Evolutionary conservation across 2,329 filamentous ascomycete species (phyloP).

Genomic region (Ramularia endophylla): DNA sequence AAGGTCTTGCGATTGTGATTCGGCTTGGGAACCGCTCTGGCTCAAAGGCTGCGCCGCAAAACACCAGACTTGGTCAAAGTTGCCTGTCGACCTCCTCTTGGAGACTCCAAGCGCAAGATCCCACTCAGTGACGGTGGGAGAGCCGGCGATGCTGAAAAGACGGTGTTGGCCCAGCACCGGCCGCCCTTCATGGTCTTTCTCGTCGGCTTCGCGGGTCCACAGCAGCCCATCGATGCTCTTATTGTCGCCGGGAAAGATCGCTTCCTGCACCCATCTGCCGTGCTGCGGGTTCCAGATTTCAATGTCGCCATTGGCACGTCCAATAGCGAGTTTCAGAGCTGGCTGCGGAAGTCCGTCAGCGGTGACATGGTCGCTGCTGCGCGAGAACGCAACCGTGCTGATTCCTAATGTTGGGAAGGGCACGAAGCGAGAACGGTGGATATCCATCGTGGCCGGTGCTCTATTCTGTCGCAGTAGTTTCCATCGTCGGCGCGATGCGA

Average conservation of each 20-base stretch:
- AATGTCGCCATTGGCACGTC: slow-evolving; percentile 89
- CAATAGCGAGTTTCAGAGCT: slow-evolving; percentile 74
- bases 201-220: slow-evolving; percentile 83
- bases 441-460: slow-evolving; percentile 60
- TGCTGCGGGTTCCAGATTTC: slow-evolving; percentile 92
- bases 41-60: slow-evolving; percentile 72
- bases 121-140: slow-evolving; percentile 90
- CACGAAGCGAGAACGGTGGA: slow-evolving; percentile 95
- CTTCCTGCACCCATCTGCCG: slow-evolving; percentile 85
- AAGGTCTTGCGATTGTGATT: slow-evolving; percentile 50
- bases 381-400: slow-evolving; percentile 91
- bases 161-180: slow-evolving; percentile 65
- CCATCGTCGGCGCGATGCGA: no score
- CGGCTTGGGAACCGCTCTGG: slow-evolving; percentile 18
- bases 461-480: neutral
- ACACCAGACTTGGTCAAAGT: slow-evolving; percentile 96
- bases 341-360: slow-evolving; percentile 40
- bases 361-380: slow-evolving; percentile 49
- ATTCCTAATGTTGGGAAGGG: slow-evolving; percentile 87
- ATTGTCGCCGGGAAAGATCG: slow-evolving; percentile 61
- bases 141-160: slow-evolving; percentile 95
- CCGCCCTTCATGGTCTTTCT: slow-evolving; percentile 57
- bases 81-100: slow-evolving; percentile 77
- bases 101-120: slow-evolving; percentile 74
- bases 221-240: slow-evolving; percentile 83